Evolutionary conservation across 2,329 filamentous ascomycete species (phyloP).

Genomic region (Conoideocrella luteorostrata): DNA sequence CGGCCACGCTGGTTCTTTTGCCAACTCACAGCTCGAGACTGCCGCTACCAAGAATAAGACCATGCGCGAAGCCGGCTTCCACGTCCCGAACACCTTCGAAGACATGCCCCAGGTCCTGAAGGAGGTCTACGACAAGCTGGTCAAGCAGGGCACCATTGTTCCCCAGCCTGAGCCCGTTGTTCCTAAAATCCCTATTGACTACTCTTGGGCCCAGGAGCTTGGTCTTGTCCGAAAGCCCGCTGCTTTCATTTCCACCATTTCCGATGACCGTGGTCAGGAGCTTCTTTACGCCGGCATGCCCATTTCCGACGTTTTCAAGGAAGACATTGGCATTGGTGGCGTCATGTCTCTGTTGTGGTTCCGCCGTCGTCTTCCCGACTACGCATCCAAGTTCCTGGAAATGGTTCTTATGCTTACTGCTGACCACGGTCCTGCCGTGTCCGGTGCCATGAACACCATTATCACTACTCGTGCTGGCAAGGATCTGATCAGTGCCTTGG

Average conservation of each 20-base stretch:
- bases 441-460: slow-evolving; percentile 99
- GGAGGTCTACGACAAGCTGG: slow-evolving; percentile 80
- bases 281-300: slow-evolving; percentile 98
- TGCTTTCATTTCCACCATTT: slow-evolving; percentile 99
- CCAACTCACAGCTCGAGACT: slow-evolving; percentile 98
- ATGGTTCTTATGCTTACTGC: slow-evolving; percentile 99
- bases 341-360: slow-evolving; percentile 99
- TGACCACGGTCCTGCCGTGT: slow-evolving; percentile 97
- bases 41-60: slow-evolving; percentile 93
- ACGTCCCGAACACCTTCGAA: slow-evolving; percentile 94
- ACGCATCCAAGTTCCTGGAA: slow-evolving; percentile 98
- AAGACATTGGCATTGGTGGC: slow-evolving; percentile 98
- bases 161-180: slow-evolving; percentile 84
- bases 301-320: slow-evolving; percentile 98
- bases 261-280: slow-evolving; percentile 98
- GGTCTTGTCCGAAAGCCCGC: slow-evolving; percentile 99
- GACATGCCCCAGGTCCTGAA: slow-evolving; percentile 76
- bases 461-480: slow-evolving; percentile 99
- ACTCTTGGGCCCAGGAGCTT: slow-evolving; percentile 98
- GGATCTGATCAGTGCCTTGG: slow-evolving; percentile 91
- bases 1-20: slow-evolving; percentile 95
- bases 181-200: slow-evolving; percentile 99
- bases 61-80: slow-evolving; percentile 92
- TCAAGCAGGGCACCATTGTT: slow-evolving; percentile 77
- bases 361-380: slow-evolving; percentile 90